A percentile compares a stretch with the other conserved stretches of the same genome.
These are phyloP conservation scores for Coemansia sp. DNA, from an alignment of 192 early-diverging fungal genomes.

Conservation along the genomic window DNA sequence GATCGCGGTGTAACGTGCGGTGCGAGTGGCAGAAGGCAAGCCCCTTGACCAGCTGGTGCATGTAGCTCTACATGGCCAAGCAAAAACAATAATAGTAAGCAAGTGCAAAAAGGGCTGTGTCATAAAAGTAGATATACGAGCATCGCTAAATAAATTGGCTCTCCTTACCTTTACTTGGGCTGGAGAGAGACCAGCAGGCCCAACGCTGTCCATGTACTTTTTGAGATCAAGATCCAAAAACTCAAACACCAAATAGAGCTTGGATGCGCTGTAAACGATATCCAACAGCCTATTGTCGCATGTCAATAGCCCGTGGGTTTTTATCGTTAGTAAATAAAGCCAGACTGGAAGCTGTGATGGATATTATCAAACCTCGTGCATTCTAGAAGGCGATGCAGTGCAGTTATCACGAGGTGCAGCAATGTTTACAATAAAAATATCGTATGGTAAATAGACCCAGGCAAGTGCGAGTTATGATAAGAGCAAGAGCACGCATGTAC, in stretches of 20 bases:
- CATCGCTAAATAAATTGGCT: neutral
- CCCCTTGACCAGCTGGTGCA: constrained; percentile 86
- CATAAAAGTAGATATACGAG: neutral
- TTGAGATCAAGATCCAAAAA: constrained; percentile 91
- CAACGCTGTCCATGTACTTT: constrained; percentile 77
- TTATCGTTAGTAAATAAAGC: neutral
- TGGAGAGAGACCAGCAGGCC: constrained; percentile 54
- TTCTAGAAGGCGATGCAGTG: neutral
- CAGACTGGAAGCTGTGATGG: neutral
- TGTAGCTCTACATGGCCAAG: constrained; percentile 71
- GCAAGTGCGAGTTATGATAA: neutral
- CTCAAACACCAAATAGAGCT: constrained; percentile 96
- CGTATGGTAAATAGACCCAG: neutral
- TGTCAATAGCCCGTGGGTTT: neutral
- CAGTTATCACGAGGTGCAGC: neutral
- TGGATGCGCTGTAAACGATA: constrained; percentile 82
- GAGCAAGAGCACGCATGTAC: neutral
- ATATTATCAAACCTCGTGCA: constrained; percentile 1
- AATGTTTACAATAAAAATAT: constrained; percentile 12
- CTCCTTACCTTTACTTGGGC: constrained; percentile 62
- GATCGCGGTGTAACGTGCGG: constrained; percentile 94
- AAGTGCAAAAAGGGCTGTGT: neutral
- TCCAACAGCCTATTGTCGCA: constrained; percentile 72
- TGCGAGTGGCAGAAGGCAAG: constrained; percentile 88
- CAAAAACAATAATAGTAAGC: neutral